A percentile compares a stretch with the other conserved stretches of the same genome.
Conservation (phyloP, 140 eudicot genomes). For the Bidens hawaiensis region DNA sequence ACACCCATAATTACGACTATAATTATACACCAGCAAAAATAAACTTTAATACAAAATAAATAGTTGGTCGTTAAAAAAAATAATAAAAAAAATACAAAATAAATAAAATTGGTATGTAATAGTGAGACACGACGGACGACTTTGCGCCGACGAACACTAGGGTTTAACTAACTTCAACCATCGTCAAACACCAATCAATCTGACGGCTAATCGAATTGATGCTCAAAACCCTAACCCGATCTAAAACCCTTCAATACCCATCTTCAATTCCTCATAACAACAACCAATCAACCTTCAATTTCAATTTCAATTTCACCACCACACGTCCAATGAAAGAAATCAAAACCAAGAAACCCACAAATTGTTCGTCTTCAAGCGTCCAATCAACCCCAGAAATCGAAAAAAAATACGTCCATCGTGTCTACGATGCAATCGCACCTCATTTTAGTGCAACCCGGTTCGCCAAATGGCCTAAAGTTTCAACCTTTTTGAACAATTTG, state of each 20-base stretch:
- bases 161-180: too few relatives aligned
- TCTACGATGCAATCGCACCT: constrained; percentile 97
- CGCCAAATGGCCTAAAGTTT: constrained; percentile 97
- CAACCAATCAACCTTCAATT: not conserved
- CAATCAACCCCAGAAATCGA: constrained; percentile 92
- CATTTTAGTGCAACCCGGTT: constrained; percentile 90
- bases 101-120: too few relatives aligned
- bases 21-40: too few relatives aligned
- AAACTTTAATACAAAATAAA: too few relatives aligned
- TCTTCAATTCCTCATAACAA: not conserved
- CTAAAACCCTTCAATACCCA: constrained; percentile 9
- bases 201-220: constrained; percentile 8
- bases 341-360: constrained; percentile 16
- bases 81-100: too few relatives aligned
- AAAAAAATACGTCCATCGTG: constrained; percentile 92
- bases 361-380: constrained; percentile 30
- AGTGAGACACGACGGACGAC: too few relatives aligned
- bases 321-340: constrained; percentile 21
- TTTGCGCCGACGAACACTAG: too few relatives aligned
- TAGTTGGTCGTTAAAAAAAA: too few relatives aligned
- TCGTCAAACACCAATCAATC: not conserved
- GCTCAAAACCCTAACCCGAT: not conserved
- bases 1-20: too few relatives aligned
- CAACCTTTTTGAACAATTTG: constrained; percentile 54
- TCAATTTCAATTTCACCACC: too few relatives aligned